Base-by-base conservation (phyloP, 2,329 filamentous ascomycete genomes). In the Clonostachys rosea region DNA sequence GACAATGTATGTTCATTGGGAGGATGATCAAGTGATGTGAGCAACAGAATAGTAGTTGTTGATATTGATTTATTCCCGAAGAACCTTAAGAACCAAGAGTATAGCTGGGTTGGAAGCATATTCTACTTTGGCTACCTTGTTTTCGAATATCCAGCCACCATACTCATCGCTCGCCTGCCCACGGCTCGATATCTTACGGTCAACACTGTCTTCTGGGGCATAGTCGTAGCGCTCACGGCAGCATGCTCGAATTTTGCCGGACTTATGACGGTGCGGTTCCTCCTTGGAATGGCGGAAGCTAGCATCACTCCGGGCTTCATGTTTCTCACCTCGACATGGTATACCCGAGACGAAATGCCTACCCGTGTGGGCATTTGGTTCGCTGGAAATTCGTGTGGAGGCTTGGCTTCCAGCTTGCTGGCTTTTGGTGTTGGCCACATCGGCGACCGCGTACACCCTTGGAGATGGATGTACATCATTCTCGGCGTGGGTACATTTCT, bases 381-480 rank as follows among this genome's bases (percentile, higher is more conserved):
- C 49, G 64, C 73, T 1, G 74, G 74, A 5, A 77, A 77, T 51
- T 68, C 71, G 1, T 63, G 74, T 14, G 74, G 74, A 7, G 74
- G 73, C 7, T 58, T 78, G 49, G 48, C 71, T 2, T 71, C 74
- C 3, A 75, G 71, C 30, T 59, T 79, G 3, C 60, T 81, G 8
- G 75, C 78, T 3, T 84, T 78, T 49, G 78, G 72, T 3, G 63
- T 82, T 8, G 80, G 79, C 0, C 78, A 83, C 50, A 67, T 81
- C 40, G 53, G 68, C 14, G 62, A 71, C 43, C n/a, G 10, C 12
- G 55, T 81, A 14, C 66, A 64, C 16, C 71, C 75, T 5, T 82
- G 78, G 78, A 68, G 71, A 44, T 79, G 74, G 73, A 76, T 83
- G 71, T 83, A 78, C 56, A 75, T 78, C 49, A 65, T 81, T 30